A percentile compares a stretch with the other conserved stretches of the same genome.
These are phyloP conservation scores for Cordyceps javanica DNA, from an alignment of 2,329 filamentous ascomycete species.

Conservation along the genomic window DNA sequence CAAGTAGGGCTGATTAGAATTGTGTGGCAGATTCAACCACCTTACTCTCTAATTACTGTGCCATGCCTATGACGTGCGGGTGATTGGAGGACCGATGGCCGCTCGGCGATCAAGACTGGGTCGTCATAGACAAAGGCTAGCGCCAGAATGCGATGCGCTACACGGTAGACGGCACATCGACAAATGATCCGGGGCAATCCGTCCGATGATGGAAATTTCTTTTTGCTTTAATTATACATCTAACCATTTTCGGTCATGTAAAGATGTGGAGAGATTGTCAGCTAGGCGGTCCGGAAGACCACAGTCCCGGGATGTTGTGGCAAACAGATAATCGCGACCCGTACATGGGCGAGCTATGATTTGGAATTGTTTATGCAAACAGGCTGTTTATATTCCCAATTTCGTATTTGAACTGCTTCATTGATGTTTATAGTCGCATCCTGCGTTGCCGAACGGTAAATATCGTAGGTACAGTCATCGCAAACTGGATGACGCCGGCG, in stretches of 20 bases:
- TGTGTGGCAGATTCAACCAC: neutral
- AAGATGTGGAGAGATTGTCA: neutral
- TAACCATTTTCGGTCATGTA: neutral
- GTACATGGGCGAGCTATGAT: neutral
- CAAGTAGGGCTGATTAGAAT: neutral
- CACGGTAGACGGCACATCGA: neutral
- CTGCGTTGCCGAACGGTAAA: neutral
- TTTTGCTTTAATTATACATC: neutral
- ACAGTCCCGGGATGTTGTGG: neutral
- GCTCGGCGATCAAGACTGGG: neutral
- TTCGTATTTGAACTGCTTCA: fast-evolving
- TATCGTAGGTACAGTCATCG: too few relatives aligned
- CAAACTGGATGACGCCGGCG: too few relatives aligned
- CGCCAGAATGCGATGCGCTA: neutral
- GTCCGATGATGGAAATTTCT: neutral
- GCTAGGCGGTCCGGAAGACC: neutral
- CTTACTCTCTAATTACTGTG: neutral
- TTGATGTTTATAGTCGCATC: neutral
- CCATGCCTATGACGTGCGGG: neutral
- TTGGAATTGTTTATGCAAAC: neutral
- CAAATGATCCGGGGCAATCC: neutral
- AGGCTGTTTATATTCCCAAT: neutral
- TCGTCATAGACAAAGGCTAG: constrained; percentile 5
- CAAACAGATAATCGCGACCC: neutral
- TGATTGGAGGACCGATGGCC: neutral